Base-by-base conservation (phyloP, 2,329 filamentous ascomycete genomes). In the Hirsutella thompsonii region DNA sequence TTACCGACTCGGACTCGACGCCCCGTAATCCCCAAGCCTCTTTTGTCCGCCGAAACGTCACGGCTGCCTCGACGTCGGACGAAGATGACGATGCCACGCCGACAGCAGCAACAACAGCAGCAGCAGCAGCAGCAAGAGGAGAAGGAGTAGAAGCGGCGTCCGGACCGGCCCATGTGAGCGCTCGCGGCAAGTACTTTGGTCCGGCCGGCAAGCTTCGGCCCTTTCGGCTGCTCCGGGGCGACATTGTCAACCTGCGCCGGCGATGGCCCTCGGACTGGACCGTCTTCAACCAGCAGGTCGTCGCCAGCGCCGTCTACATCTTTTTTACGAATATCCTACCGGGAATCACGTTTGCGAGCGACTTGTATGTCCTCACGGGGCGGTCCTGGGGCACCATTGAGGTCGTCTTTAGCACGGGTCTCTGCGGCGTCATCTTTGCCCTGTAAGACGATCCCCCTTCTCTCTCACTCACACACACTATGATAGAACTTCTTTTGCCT, bases 261-360 rank as follows among this genome's bases (percentile, higher is more conserved):
- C 59, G 72, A 48, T 76, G 69, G 50, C 38, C 61, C 2, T 74
- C 70, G 2, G 72, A 76, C 49, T 76, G 72, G 72, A 63, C 58
- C 4, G 47, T 70, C 19, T 81, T 82, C 56, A 81, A 81, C 50
- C 78, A 81, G 50, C 60, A 80, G 32, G 62, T 81, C 6, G 58
- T 81, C 40, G 76, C 77, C 20, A 79, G 74, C 50, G 71, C 76
- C 2, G 68, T 81, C 23, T 80, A 79, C 56, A 68, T 81, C 44
- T 81, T 80, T 62, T 81, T 81, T 52, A 80, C 76, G 21, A 81
- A 81, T 52, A 63, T 81, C 5, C 56, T 82, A 10, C 78, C 78
- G 0, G 76, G 78, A 2, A 80, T 81, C 50, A 81, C 77, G 0
- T 81, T 81, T 56, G 76, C 76, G 0, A 77, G 72, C 53, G 78